A percentile compares a stretch with the other conserved stretches of the same genome.
Evolutionary conservation across 2,329 filamentous ascomycete genomes (phyloP).

Genomic region (Chaetoscypha palmicola): DNA sequence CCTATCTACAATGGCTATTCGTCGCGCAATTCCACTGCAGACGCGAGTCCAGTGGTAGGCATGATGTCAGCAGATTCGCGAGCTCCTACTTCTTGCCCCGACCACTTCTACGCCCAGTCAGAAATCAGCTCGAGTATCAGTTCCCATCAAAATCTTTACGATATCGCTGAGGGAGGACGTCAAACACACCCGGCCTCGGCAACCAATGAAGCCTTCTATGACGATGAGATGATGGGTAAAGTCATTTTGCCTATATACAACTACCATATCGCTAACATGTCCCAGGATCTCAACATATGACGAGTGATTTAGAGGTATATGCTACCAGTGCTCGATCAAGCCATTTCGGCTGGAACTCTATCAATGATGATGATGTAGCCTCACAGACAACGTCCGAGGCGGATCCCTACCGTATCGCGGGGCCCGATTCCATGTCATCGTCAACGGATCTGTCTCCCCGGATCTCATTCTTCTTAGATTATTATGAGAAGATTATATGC

Average conservation of each 20-base stretch:
- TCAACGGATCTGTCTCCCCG: constrained; percentile 61
- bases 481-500: constrained; percentile 89
- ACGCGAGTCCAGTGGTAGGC: constrained; percentile 45
- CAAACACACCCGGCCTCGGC: constrained; percentile 26
- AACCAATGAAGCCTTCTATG: constrained; percentile 29
- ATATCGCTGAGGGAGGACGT: constrained; percentile 31
- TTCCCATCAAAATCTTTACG: constrained; percentile 52
- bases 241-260: constrained; percentile 16
- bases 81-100: constrained; percentile 53
- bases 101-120: constrained; percentile 53
- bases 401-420: constrained; percentile 22
- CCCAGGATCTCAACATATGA: constrained; percentile 15
- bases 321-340: constrained; percentile 28
- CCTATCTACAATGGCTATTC: constrained; percentile 51
- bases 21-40: constrained; percentile 44
- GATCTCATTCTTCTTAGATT: constrained; percentile 84
- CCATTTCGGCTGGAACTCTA: constrained; percentile 29
- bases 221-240: constrained; percentile 35
- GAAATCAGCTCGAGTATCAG: constrained; percentile 54
- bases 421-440: constrained; percentile 42
- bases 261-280: constrained; percentile 14
- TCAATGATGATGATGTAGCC: constrained; percentile 29
- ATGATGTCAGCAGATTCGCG: constrained; percentile 47
- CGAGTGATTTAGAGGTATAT: constrained; percentile 26
- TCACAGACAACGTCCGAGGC: constrained; percentile 26